Percentiles rank a stretch among this genome's conserved stretches.
Evolutionary conservation across 352 stramenopile species (phyloP).

Genomic region (Phytophthora foliorum): DNA sequence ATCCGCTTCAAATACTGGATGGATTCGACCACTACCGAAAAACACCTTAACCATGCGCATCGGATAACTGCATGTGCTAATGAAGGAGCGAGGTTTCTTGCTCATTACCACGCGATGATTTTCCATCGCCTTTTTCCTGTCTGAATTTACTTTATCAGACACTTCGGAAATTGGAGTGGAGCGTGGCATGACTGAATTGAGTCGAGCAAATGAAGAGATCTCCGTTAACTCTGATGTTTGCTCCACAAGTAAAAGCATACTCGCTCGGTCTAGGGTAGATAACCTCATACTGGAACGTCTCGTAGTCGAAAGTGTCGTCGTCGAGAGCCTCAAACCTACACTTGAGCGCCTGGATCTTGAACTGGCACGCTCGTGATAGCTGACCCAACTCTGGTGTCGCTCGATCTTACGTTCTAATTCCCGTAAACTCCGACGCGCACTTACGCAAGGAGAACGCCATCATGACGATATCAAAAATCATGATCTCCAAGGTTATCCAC

Average conservation of each 20-base stretch:
- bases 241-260: slow-evolving; percentile 6
- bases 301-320: background rate
- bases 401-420: background rate
- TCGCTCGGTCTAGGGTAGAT: slow-evolving; percentile 2
- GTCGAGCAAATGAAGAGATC: background rate
- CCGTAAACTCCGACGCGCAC: background rate
- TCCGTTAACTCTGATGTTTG: background rate
- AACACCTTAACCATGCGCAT: background rate
- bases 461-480: slow-evolving; percentile 25
- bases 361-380: background rate
- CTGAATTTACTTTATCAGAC: background rate
- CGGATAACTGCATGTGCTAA: background rate
- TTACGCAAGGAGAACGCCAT: slow-evolving; percentile 14
- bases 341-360: background rate
- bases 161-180: background rate
- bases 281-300: background rate
- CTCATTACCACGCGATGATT: background rate
- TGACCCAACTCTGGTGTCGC: background rate
- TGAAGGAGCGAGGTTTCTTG: background rate
- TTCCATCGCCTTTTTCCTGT: background rate
- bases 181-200: background rate
- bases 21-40: background rate
- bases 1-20: background rate
- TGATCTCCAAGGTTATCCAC: slow-evolving; percentile 24
- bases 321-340: background rate